Conservation (phyloP, 75 land plant species). For the Cryptomeria japonica region DNA sequence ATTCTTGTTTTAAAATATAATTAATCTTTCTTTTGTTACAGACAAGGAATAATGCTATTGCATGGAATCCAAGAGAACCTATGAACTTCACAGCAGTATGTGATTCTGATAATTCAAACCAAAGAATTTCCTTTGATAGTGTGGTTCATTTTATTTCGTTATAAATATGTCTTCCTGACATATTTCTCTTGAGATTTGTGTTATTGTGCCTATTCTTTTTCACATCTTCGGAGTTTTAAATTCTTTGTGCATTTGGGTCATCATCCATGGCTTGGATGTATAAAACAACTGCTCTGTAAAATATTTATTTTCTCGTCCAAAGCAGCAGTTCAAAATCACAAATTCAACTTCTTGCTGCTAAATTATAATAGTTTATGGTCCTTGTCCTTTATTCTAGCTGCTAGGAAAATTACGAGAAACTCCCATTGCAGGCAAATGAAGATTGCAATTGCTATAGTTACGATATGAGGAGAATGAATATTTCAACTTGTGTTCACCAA, state of each 20-base stretch:
- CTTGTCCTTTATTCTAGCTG: neutral
- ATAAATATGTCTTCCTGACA: slow-evolving; percentile 1
- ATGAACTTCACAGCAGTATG: slow-evolving; percentile 96
- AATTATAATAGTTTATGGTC: neutral
- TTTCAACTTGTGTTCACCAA: slow-evolving; percentile 81
- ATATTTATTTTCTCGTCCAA: neutral
- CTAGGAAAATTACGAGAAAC: neutral
- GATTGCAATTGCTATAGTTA: slow-evolving; percentile 93
- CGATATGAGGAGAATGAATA: slow-evolving; percentile 75
- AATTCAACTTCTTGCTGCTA: neutral
- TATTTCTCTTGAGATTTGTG: neutral
- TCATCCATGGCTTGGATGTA: neutral
- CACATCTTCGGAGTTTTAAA: neutral
- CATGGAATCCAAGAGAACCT: slow-evolving; percentile 97
- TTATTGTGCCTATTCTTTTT: slow-evolving; percentile 1
- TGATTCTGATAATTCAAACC: neutral
- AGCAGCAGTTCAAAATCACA: neutral
- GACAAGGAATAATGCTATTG: slow-evolving; percentile 91
- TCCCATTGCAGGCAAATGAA: slow-evolving; percentile 79
- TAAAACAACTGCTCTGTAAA: neutral
- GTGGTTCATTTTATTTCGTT: neutral
- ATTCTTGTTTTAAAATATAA: neutral
- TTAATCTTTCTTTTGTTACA: slow-evolving; percentile 32
- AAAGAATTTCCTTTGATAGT: neutral
- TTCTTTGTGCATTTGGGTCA: neutral